Evolutionary conservation across 2,329 filamentous ascomycete species (phyloP), one percentile per base, ranked within the genome.

Genomic region (Ophiosphaerella herpotricha): DNA sequence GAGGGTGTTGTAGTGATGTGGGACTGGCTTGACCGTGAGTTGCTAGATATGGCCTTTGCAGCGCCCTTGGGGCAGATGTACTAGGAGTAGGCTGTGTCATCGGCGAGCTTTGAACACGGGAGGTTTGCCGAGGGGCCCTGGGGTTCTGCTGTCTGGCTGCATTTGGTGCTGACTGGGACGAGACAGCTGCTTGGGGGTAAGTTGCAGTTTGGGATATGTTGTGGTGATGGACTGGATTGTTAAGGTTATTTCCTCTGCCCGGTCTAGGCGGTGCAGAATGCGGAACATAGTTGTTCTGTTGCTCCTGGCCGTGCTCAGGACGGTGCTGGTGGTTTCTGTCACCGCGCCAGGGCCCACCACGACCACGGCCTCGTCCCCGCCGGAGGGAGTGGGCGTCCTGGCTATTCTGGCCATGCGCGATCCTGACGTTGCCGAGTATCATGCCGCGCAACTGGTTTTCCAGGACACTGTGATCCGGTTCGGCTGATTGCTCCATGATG

Each of bases 391-490:
- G 60, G 16, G n/a, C 35, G 24, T 56, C 48, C 47, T 57, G 53
- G 50, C 64, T 49, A 50, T 54, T 39, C 34, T 59, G 57, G 12
- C 43, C 42, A 38, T 48, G 39, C n/a, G 55, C 44, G 7, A 71
- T 64, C 21, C 68, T 70, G 41, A 75, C 72, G 63, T 84, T 83
- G 54, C 75, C 78, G 42, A 88, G 74, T 26, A 86, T 86, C 68
- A 89, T 79, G 51, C 75, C 77, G 39, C 84, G 80, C 34, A 88
- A 72, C 45, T 80, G 82, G 42, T 81, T 77, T 63, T 88, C 85
- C 41, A 73, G 55, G 21, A 52, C 61, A 24, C 33, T 52, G 16
- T 48, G 44, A 18, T 52, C 40, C 40, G 52, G 26, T 26, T 54
- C 38, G 41, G 45, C 31, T 26, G 46, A 29, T 38, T 52, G 54